Evolutionary conservation across 75 land plant species (phyloP), one percentile per base, ranked within the genome.

Genomic region (Pinus taeda): DNA sequence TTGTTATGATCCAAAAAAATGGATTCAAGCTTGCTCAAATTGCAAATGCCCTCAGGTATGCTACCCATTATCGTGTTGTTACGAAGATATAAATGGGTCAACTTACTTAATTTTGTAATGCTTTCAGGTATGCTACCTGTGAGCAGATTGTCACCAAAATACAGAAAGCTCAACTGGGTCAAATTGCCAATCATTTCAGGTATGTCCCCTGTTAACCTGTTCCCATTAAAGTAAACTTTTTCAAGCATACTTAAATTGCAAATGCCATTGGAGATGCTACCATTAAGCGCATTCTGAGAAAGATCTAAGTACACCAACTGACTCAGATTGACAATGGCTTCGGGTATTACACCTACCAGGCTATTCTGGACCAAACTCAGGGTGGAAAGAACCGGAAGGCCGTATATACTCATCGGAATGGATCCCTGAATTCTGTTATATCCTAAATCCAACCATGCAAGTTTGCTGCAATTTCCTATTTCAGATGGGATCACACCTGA

Each of bases 101-200:
- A 70, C 24, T 81, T 63, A 56, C 57, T 73, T 2, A 73, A 17
- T 13, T 17, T 18, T 73, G 74, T 42, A 24, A 73, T 73, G 2
- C 0, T 4, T 45, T 45, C 4, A 55, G 57, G 74, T 21, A 73
- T 73, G 57, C 1, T 4, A 22, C 62, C 62, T 0, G 14, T 57
- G 0, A 74, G 20, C 36, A 18, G 1, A 15, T 56, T 56, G 11
- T 7, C 8, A 58, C 60, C 75, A 2, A 74, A 4, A 39, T 18
- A 3, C 8, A 67, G 9, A 8, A 0, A 0, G 3, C 0, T 20
- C 15, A 64, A 29, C 30, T 33, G 14, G 18, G 26, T 15, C 13
- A 64, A 33, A 29, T 15, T 64, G 15, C 67, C 17, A 12, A 64
- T 26, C 15, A 3, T 37, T 1, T 29, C 3, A 14, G 67, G 39